Evolutionary conservation across 1,139 yeast species (phyloP), one percentile per base, ranked within the genome.

Genomic region (Saccharomyces hybrid): DNA sequence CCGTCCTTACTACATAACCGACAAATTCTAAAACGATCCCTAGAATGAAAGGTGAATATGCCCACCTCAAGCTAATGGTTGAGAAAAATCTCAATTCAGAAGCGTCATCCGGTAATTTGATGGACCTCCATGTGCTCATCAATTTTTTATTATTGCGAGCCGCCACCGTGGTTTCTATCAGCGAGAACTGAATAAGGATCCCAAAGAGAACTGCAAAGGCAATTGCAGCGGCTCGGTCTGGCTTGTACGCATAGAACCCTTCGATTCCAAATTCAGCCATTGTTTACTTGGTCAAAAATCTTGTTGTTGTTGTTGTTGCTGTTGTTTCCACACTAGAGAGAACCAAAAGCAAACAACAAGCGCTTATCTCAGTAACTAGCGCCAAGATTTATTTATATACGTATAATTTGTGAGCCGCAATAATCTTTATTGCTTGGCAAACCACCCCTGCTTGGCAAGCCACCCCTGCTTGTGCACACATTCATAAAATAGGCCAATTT

Each of bases 1-100:
- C 50, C 19, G 64, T 54, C 57, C 80, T 66, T 3, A 68, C 69
- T 38, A 66, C 62, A 58, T 74, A 76, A 2, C 80, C 80, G 19
- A 69, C 58, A 11, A 59, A 42, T 55, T 73, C 76, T 32, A 66
- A 52, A 2, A 62, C 21, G 7, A 63, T 54, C 4, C 76, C 76
- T 7, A 70, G 51, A 16, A 65, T 51, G 24, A 70, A 57, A 7
- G 75, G 75, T 8, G 65, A 58, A 49, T 62, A 55, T 2, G 62
- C 14, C 44, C 44, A 38, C 44, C 21, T 38, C 44, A 38, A 38
- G 9, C 11, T 19, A 24, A 9, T 4, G 11, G 7, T 24, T 2
- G 24, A 19, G 19, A 16, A 38, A 24, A 19, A 38, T 11, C n/a
- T 38, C 11, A 57, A 28, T 41, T 46, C 9, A 11, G 44, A 38